phyloP scores from a whole-genome alignment of 2,329 filamentous ascomycete genomes.

The Macrophomina tecta region DNA sequence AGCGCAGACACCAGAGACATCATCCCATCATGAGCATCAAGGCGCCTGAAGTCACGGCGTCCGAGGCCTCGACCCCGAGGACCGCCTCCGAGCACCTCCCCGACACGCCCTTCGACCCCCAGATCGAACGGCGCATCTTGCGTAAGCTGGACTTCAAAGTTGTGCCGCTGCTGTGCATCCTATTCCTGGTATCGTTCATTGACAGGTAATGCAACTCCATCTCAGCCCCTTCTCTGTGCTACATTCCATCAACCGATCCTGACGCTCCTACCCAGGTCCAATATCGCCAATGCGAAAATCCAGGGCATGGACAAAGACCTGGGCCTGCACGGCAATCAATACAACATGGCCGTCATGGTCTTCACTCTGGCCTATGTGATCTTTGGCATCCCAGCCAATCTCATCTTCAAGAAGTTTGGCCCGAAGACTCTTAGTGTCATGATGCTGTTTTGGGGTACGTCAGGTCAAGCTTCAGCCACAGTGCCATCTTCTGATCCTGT shows the following conservation, averaged over 20 bases:
- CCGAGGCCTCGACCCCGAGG: slow-evolving; percentile 4
- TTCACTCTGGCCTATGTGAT: slow-evolving; percentile 47
- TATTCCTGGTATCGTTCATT: slow-evolving; percentile 43
- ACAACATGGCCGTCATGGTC: slow-evolving; percentile 46
- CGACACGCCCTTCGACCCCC: slow-evolving; percentile 34
- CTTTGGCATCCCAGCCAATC: slow-evolving; percentile 42
- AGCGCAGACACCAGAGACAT: not conserved
- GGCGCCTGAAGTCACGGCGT: slow-evolving; percentile 8
- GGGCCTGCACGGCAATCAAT: slow-evolving; percentile 42
- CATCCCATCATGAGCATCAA: slow-evolving; percentile 9
- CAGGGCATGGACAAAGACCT: slow-evolving; percentile 45
- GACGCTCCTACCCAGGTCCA: slow-evolving; percentile 23
- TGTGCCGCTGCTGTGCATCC: slow-evolving; percentile 41
- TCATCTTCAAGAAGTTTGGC: slow-evolving; percentile 43
- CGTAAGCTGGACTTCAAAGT: slow-evolving; percentile 41
- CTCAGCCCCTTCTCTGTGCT: not conserved
- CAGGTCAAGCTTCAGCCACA: not conserved
- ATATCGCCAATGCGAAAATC: slow-evolving; percentile 41
- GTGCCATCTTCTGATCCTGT: not conserved
- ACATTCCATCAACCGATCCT: not conserved
- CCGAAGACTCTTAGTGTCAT: slow-evolving; percentile 42
- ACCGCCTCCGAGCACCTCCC: not conserved
- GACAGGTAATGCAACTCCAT: slow-evolving; percentile 32
- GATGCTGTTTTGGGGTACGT: slow-evolving; percentile 42
- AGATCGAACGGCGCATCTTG: slow-evolving; percentile 37